phyloP scores from a whole-genome alignment of 176 grass and related monocot genomes.

The Raddia guianensis region DNA sequence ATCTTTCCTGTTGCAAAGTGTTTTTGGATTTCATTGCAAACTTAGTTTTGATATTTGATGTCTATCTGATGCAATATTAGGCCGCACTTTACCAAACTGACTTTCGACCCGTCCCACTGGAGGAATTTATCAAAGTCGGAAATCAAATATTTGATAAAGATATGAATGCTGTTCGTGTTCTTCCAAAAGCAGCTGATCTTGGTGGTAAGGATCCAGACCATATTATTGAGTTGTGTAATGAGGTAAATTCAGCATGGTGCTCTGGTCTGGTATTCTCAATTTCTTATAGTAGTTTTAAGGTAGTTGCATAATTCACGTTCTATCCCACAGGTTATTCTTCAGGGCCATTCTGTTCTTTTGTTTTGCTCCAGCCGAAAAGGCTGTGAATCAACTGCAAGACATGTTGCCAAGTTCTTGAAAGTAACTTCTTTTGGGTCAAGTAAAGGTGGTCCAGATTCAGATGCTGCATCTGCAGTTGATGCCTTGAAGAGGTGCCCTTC shows the following conservation, averaged over 20 bases:
- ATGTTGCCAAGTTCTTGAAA: conserved; percentile 82
- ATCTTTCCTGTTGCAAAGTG: conserved; percentile 6
- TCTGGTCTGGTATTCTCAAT: conserved; percentile 11
- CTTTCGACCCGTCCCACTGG: conserved; percentile 90
- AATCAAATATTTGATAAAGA: conserved; percentile 95
- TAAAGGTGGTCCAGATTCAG: conserved; percentile 57
- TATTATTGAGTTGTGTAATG: conserved; percentile 89
- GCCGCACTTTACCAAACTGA: conserved; percentile 93
- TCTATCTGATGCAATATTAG: conserved; percentile 42
- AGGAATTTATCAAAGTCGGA: conserved; percentile 95
- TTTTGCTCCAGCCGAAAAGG: conserved; percentile 99
- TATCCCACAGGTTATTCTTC: conserved; percentile 65
- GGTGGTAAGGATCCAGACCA: conserved; percentile 97
- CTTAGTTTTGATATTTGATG: conserved; percentile 23
- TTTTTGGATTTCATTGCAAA: conserved; percentile 20
- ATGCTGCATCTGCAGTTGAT: conserved; percentile 76
- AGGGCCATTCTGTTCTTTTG: conserved; percentile 95
- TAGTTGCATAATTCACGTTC: conserved; percentile 27
- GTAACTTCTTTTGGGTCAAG: conserved; percentile 47
- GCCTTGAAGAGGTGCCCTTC: conserved; percentile 79
- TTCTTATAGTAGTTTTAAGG: conserved; percentile 26
- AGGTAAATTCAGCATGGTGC: conserved; percentile 52
- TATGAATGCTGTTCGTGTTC: conserved; percentile 70
- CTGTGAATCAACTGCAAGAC: conserved; percentile 90
- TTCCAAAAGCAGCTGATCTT: conserved; percentile 76